Evolutionary conservation across 768 basidiomycete genomes (phyloP), one percentile per base, ranked within the genome.

Genomic region (Kwoniella pini): DNA sequence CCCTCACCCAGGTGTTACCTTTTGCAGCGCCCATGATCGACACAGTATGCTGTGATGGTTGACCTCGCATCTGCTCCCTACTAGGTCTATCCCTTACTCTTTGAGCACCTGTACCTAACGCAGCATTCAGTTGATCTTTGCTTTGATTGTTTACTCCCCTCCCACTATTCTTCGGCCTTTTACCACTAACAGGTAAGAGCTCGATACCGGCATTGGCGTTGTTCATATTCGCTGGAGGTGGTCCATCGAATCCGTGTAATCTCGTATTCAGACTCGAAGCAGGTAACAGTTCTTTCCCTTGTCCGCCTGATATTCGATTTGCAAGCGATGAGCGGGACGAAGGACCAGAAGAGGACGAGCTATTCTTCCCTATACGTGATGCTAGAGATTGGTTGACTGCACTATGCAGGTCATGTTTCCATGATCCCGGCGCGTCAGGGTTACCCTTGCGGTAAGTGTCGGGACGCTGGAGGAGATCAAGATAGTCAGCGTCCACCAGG

Each of bases 1-100:
- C 86, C 72, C 90, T 85, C 0, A 92, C 85, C 33, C 62, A 67
- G 3, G 64, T 56, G 3, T 59, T 64, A 13, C 51, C 15, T 86
- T 85, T 26, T 69, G 75, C 39, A 82, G 79, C 26, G 6, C 73
- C 73, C 52, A 68, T 56, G 27, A 75, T 75, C 31, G 56, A 68
- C 5, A 74, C 67, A 22, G 43, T 49, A 1, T 49, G 48, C 21
- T 51, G 38, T 13, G 42, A 33, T 43, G 38, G 52, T 15, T 38
- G 22, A 48, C 9, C 13, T 21, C 19, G 39, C 17, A 49, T 15
- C 36, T 58, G 44, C n/a, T 39, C 27, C 2, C 28, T 17, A 21
- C 30, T 38, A 12, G 54, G 31, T 45, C 55, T 21, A 3, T 57
- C 55, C 15, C 55, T 48, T 12, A 57, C 44, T 39, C 55, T 17